Evolutionary conservation across 2,329 filamentous ascomycete genomes (phyloP).

Genomic region (Microdochium nivale): DNA sequence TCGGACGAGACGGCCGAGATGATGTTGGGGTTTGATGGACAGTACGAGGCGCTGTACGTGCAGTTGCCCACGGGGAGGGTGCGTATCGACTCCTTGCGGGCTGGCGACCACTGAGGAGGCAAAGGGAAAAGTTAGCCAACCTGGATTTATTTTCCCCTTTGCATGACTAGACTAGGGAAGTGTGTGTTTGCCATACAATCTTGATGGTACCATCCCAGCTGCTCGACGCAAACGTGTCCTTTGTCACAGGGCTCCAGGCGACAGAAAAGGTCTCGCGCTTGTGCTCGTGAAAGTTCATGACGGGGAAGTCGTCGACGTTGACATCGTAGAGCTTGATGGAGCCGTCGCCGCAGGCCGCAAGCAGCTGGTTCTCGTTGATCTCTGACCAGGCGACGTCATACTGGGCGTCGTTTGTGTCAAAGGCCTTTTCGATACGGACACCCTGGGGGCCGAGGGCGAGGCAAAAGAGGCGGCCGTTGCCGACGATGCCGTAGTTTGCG

Average conservation of each 20-base stretch:
- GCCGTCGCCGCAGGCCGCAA: conserved; percentile 85
- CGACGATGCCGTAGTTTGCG: conserved; percentile 95
- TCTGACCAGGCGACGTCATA: conserved; percentile 96
- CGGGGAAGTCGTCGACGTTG: conserved; percentile 66
- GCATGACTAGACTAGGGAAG: too few relatives aligned
- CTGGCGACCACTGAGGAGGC: conserved; percentile 66
- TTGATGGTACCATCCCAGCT: conserved; percentile 97
- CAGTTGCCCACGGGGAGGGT: conserved; percentile 89
- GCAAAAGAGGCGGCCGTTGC: conserved; percentile 85
- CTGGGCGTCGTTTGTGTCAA: conserved; percentile 93
- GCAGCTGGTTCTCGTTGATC: conserved; percentile 88
- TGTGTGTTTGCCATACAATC: conserved; percentile 58
- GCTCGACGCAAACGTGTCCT: conserved; percentile 82
- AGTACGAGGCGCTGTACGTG: conserved; percentile 89
- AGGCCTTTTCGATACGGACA: conserved; percentile 80
- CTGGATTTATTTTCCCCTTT: too few relatives aligned
- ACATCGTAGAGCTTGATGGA: conserved; percentile 92
- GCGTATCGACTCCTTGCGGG: conserved; percentile 61
- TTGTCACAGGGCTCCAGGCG: conserved; percentile 83
- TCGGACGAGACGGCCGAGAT: conserved; percentile 85
- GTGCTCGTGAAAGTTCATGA: conserved; percentile 90
- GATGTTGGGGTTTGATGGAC: conserved; percentile 76
- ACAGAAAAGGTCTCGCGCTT: conserved; percentile 89
- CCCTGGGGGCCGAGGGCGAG: conserved; percentile 76
- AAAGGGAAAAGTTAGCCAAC: background rate